Base-by-base conservation (phyloP, 768 basidiomycete species). In the Mycena sanguinolenta region DNA sequence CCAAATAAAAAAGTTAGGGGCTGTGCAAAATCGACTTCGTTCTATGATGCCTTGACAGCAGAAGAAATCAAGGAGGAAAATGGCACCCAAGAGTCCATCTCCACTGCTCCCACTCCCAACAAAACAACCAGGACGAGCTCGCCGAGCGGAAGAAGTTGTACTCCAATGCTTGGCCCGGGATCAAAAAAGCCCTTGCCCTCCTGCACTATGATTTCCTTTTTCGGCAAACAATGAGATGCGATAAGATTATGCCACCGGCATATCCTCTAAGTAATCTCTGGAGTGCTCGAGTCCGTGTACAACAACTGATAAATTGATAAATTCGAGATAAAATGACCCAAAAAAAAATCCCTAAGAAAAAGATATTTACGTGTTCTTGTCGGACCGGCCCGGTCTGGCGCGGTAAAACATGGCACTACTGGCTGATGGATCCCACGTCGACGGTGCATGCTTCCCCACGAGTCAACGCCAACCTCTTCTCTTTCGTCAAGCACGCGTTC, bases 391-490 rank as follows among this genome's bases (percentile, higher is more conserved):
- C 25, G 66, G 66, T 39, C 66, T 61, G 23, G 66, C 50, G 59
- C 66, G 66, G 50, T 68, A 68, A n/a, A 42, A 67, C 65, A 67
- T 67, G 14, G 65, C 58, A 54, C 58, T 68, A 25, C 52, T 16
- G 27, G 52, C 25, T 62, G 75, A 72, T 67, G 57, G 62, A 58
- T 76, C 75, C 77, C 76, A 77, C 60, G 74, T 77, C 70, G 73
- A 71, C 55, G 69, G 58, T 49, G n/a, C n/a, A n/a, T n/a, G 57
- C 32, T 27, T 50, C 32, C 36, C 69, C 73, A 38, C 70, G 55
- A 32, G 71, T 75, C 14, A 75, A 70, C 39, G 58, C 55, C 60
- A 73, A 25, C 58, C 73, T 67, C 59, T 39, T 73, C 57, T 78
- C 75, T 58, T 76, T 74, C 58, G 54, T 62, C 38, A 78, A 54